These are phyloP conservation scores for Schwanniomyces sp. DNA, from an alignment of 805 yeast genomes.

Conservation along the genomic window DNA sequence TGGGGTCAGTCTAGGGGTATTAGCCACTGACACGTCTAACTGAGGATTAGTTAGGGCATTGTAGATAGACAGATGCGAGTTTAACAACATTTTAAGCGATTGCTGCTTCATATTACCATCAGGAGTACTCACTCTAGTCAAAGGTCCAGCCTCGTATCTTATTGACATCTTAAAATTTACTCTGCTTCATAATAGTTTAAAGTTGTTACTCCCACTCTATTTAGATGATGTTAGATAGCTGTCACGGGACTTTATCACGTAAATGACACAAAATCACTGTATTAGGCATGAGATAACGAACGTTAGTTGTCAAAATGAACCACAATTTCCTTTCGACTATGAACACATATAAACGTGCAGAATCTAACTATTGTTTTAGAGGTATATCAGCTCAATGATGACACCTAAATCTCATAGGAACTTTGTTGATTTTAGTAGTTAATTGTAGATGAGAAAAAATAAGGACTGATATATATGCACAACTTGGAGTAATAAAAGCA, in stretches of 20 bases:
- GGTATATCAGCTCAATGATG: too few relatives aligned
- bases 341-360: too few relatives aligned
- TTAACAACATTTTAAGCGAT: conserved; percentile 23
- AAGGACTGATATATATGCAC: too few relatives aligned
- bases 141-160: neutral
- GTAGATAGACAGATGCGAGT: conserved; percentile 38
- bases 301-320: too few relatives aligned
- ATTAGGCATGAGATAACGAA: neutral
- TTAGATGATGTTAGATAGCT: neutral
- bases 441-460: too few relatives aligned
- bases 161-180: neutral
- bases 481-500: too few relatives aligned
- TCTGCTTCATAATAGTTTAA: neutral
- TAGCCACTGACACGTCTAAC: conserved; percentile 25
- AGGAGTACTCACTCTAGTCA: neutral
- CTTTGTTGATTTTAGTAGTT: too few relatives aligned
- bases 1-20: conserved; percentile 4
- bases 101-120: conserved; percentile 2
- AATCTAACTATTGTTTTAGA: too few relatives aligned
- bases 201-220: neutral
- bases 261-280: neutral
- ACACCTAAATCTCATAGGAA: too few relatives aligned
- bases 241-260: conserved; percentile 1
- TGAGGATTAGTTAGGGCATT: conserved; percentile 42
- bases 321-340: too few relatives aligned